Base-by-base conservation (phyloP, 192 early-diverging fungal species). In the Piromyces finnis region DNA sequence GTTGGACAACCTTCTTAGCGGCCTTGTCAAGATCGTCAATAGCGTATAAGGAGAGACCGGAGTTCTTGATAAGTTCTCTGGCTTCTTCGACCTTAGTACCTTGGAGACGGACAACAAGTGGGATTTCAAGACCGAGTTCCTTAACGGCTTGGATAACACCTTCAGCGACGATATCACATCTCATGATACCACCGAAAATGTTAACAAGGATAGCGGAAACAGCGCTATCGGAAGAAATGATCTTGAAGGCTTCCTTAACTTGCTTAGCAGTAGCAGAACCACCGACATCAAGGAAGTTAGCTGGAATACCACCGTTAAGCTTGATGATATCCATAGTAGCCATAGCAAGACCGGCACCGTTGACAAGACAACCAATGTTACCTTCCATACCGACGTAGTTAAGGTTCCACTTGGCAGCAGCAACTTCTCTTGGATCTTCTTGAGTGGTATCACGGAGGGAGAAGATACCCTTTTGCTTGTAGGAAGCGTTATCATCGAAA, bases 301-400 rank as follows among this genome's bases (percentile, higher is more conserved):
- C 97, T 14, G 97, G 97, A 82, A 95, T 94, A 41, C 97, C 97
- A 80, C 96, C 97, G 88, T 99, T 92, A 79, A 99, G 90, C 90
- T 99, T 97, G 87, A 99, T 98, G 84, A 99, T 99, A 86, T 99
- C 97, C 96, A 98, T 99, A 79, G 97, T 99, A 78, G 97, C 93
- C 97, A 98, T 99, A 85, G 96, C 97, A 51, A 99, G 91, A 83
- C 97, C 97, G 77, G 97, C 96, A 82, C 97, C 97, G 88, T 99
- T 99, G 80, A 98, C 93, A 29, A 99, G 90, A 86, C 97, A 99
- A 81, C 96, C 97, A 84, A 99, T 98, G 84, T 88, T 94, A 82
- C 97, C 97, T 82, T 99, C 96, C 41, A 99, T 88, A 81, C 97
- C 97, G 91, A 99, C 98, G 90, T 99, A 99, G 91, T 99, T 98